phyloP scores from a whole-genome alignment of 768 basidiomycete genomes.

The Suillus subluteus region DNA sequence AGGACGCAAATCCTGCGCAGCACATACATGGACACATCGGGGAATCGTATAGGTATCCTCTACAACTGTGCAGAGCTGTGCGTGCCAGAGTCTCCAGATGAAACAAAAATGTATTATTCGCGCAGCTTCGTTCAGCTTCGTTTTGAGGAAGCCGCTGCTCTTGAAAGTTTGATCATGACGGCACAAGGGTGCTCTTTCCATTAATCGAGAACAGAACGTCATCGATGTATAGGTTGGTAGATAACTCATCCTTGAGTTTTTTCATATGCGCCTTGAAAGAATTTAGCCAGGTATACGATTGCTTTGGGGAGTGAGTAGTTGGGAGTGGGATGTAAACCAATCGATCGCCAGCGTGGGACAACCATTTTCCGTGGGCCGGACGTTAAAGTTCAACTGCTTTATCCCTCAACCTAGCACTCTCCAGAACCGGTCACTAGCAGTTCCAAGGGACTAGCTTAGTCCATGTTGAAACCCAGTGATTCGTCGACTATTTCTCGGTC shows the following conservation, averaged over 20 bases:
- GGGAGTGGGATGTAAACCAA: conserved; percentile 17
- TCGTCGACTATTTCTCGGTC: neutral
- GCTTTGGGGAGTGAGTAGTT: conserved; percentile 41
- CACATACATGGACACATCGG: conserved; percentile 76
- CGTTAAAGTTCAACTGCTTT: neutral
- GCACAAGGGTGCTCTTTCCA: conserved; percentile 59
- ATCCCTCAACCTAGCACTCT: neutral
- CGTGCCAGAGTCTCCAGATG: conserved; percentile 59
- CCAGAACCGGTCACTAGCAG: neutral
- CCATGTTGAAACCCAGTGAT: neutral
- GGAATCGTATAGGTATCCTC: conserved; percentile 78
- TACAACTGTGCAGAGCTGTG: conserved; percentile 45
- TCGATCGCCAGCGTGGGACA: neutral
- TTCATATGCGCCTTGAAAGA: conserved; percentile 82
- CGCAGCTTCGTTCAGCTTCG: conserved; percentile 72
- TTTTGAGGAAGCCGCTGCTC: conserved; percentile 80
- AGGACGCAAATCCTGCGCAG: conserved; percentile 65
- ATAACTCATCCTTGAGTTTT: conserved; percentile 60
- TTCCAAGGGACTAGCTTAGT: neutral
- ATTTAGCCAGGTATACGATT: conserved; percentile 78
- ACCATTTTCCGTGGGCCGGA: neutral
- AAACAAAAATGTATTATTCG: conserved; percentile 64
- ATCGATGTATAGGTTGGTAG: conserved; percentile 83
- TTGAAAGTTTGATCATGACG: conserved; percentile 44
- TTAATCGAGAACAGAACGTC: conserved; percentile 71